These are phyloP conservation scores for Scytalidium lignicola DNA, from an alignment of 2,329 filamentous ascomycete species.

Conservation along the genomic window DNA sequence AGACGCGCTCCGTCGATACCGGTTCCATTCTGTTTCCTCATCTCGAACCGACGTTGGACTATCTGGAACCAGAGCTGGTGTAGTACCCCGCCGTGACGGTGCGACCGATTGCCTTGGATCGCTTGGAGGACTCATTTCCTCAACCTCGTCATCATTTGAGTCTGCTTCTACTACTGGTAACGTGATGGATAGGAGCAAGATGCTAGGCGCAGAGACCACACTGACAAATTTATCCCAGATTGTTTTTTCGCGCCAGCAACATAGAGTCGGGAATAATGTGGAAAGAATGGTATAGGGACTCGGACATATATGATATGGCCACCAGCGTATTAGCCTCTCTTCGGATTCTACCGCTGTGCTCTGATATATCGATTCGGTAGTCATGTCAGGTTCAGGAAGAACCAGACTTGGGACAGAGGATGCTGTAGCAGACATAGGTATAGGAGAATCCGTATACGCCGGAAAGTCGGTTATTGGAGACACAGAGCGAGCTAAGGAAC, in stretches of 20 bases:
- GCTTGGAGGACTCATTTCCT: constrained; percentile 11
- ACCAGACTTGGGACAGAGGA: constrained; percentile 24
- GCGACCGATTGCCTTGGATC: constrained; percentile 3
- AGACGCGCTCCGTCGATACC: constrained; percentile 45
- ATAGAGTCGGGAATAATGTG: constrained; percentile 83
- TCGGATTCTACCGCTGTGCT: constrained; percentile 13
- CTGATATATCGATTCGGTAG: constrained; percentile 17
- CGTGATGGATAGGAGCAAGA: constrained; percentile 85
- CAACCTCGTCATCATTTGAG: constrained; percentile 42
- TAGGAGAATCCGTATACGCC: constrained; percentile 26
- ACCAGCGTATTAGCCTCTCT: constrained; percentile 57
- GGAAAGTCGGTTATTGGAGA: constrained; percentile 27
- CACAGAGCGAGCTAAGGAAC: constrained; percentile 17
- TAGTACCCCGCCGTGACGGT: constrained; percentile 10
- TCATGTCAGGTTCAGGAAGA: constrained; percentile 20
- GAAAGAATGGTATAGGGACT: constrained; percentile 64
- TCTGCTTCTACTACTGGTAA: constrained; percentile 81
- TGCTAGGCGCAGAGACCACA: constrained; percentile 78
- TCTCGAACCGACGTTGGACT: constrained; percentile 22
- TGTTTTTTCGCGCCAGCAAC: constrained; percentile 75
- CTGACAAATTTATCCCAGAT: constrained; percentile 80
- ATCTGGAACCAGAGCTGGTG: constrained; percentile 18
- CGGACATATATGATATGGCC: constrained; percentile 72
- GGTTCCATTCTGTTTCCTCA: constrained; percentile 53
- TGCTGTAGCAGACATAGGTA: constrained; percentile 20